phyloP scores from a whole-genome alignment of 2,329 filamentous ascomycete species.

The Colletotrichum sidae region DNA sequence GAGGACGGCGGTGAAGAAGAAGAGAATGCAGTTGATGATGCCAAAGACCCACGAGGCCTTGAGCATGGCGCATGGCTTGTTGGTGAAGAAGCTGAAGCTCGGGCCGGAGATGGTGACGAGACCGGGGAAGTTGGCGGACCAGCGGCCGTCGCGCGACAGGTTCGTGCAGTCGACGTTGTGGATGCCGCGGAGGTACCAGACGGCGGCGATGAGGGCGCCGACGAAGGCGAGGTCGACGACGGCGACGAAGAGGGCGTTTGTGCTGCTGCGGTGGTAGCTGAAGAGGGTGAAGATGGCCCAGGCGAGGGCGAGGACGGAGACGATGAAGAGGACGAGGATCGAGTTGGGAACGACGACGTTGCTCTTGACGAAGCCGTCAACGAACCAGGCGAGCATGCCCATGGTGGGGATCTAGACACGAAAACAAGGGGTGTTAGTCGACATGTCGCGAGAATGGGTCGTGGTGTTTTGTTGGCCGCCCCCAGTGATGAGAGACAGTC shows the following conservation, averaged over 20 bases:
- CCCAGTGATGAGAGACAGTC: neutral
- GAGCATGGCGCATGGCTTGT: conserved; percentile 90
- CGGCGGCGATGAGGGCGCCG: conserved; percentile 72
- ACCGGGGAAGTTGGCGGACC: conserved; percentile 70
- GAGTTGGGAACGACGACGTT: conserved; percentile 71
- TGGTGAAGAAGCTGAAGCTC: conserved; percentile 64
- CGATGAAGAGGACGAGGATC: conserved; percentile 76
- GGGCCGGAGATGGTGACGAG: conserved; percentile 68
- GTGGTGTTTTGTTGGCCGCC: neutral
- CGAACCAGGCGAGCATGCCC: conserved; percentile 76
- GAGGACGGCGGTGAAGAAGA: conserved; percentile 80
- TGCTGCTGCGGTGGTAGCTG: conserved; percentile 71
- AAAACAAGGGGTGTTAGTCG: neutral
- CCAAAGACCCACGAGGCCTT: conserved; percentile 90
- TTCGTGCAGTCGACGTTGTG: conserved; percentile 74
- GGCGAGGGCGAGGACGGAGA: conserved; percentile 70
- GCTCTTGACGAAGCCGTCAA: conserved; percentile 66
- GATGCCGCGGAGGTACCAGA: conserved; percentile 71
- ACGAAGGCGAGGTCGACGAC: conserved; percentile 71
- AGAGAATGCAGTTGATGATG: conserved; percentile 88
- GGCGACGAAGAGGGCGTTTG: conserved; percentile 71
- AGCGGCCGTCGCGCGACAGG: conserved; percentile 61
- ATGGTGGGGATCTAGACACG: conserved; percentile 68
- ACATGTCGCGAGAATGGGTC: neutral
- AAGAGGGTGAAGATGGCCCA: conserved; percentile 76